Conservation (phyloP, 805 yeast species). For the Isabelozyma gotoi region DNA sequence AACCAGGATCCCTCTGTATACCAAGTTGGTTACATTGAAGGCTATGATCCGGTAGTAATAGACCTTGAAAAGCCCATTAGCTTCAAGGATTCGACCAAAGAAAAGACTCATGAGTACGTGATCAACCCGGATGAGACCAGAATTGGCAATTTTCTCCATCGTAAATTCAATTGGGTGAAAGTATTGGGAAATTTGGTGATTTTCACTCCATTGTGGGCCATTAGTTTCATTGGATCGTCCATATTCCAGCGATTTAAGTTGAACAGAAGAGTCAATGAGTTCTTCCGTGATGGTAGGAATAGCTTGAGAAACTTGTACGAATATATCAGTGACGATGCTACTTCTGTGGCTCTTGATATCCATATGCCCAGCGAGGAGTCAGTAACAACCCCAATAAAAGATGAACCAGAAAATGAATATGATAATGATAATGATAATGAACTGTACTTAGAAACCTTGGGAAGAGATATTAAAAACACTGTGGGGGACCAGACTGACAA, state of each 20-base stretch:
- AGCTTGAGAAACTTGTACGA: conserved; percentile 28
- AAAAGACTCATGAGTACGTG: background rate
- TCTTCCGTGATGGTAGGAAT: conserved; percentile 26
- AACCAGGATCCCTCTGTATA: conserved; percentile 37
- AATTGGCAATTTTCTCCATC: conserved; percentile 25
- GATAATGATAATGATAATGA: conserved; percentile 1
- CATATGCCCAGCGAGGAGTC: conserved; percentile 4
- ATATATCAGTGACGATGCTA: conserved; percentile 10
- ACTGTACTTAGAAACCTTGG: conserved; percentile 9
- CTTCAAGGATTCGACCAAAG: conserved; percentile 8
- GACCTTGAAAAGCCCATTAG: conserved; percentile 49
- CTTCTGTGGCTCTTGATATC: conserved; percentile 6
- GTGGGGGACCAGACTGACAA: conserved; percentile 62
- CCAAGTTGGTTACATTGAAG: conserved; percentile 44
- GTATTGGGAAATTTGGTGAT: conserved; percentile 47
- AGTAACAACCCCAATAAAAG: background rate
- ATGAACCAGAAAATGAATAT: conserved; percentile 2
- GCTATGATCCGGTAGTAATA: conserved; percentile 58
- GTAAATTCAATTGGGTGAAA: conserved; percentile 49
- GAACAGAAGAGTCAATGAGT: conserved; percentile 24
- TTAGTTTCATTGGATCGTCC: conserved; percentile 51
- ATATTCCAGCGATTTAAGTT: conserved; percentile 35
- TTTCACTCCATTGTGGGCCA: conserved; percentile 62
- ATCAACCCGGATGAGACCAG: conserved; percentile 1
- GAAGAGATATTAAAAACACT: conserved; percentile 20